Evolutionary conservation across 208 protist genomes (phyloP), one percentile per base, ranked within the genome.

Genomic region (Leptomonas seymouri): DNA sequence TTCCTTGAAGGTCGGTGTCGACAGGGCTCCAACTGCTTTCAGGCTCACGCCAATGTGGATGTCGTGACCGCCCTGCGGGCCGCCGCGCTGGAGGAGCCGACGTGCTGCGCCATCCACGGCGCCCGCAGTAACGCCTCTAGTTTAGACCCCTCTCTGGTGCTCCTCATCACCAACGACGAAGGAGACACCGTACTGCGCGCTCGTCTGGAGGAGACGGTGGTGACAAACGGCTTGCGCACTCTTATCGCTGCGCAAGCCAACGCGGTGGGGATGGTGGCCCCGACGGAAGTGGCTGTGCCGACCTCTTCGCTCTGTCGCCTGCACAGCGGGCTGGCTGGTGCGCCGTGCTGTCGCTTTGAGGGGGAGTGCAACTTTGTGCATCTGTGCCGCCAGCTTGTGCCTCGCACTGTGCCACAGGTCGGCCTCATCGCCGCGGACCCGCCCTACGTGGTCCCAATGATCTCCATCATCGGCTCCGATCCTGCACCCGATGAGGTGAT

Each of bases 321-420:
- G 23, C 91, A 96, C 49, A 71, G 65, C 44, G 73, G 81, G 3
- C 55, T 67, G 15, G 75, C 69, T 23, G 82, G 85, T 1, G 46
- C 63, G 30, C 76, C 75, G 54, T 93, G 90, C 71, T 95, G 90
- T 64, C 87, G 90, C 34, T 95, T 93, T 54, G 85, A 82, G 45
- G 69, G 73, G n/a, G 81, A 91, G 30, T 95, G 90, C 76, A 90
- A 87, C 42, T 95, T 93, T 68, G 79, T 95, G 31, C 90, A 95
- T 76, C 16, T 95, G 25, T 95, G 90, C 61, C 78, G 84, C n/a
- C 73, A 86, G 28, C 31, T 84, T 1, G 36, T 71, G 58, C 28
- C 39, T 16, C 41, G 46, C 18, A 77, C 67, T 18, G 64, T 60
- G 36, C 56, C 67, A 56, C 63, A 48, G 15, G 46, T 51, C 39